Conservation (phyloP, 768 basidiomycete genomes). For the Suillus brevipes region DNA sequence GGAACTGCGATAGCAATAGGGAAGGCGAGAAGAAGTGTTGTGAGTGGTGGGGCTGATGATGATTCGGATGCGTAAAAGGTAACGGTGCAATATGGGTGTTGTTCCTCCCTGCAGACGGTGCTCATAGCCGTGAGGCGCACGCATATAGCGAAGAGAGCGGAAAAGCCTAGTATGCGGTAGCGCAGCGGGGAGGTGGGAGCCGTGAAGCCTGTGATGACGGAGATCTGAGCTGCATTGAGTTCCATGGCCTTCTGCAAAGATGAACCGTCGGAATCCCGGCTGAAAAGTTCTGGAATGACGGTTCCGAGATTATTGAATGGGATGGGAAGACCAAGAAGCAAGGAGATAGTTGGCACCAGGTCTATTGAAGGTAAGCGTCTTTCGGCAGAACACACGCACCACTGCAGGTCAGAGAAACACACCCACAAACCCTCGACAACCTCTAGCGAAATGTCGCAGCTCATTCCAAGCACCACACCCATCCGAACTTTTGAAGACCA, state of each 20-base stretch:
- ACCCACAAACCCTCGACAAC: no score
- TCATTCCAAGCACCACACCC: no score
- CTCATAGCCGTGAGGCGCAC: conserved; percentile 74
- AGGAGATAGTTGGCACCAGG: conserved; percentile 84
- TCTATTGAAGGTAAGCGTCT: no score
- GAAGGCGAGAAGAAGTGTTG: no score
- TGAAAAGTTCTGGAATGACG: conserved; percentile 90
- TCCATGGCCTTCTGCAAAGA: no score
- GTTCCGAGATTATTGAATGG: conserved; percentile 95
- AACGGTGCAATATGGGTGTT: conserved; percentile 83
- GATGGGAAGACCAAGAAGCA: conserved; percentile 89
- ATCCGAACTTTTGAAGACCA: no score
- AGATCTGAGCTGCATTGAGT: no score
- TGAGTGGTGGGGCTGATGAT: conserved; percentile 65
- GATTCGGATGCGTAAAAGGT: conserved; percentile 84
- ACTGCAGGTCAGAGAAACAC: no score
- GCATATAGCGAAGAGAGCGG: conserved; percentile 61
- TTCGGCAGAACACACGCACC: no score
- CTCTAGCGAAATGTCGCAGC: no score
- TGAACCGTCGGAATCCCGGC: conserved; percentile 37
- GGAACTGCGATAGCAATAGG: conserved; percentile 61
- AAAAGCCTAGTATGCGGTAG: conserved; percentile 74
- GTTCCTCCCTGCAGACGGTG: conserved; percentile 93
- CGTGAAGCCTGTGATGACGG: conserved; percentile 58
- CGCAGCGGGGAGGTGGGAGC: conserved; percentile 72